Evolutionary conservation across 2,329 filamentous ascomycete species (phyloP).

Genomic region (Hymenoscyphus repandus): DNA sequence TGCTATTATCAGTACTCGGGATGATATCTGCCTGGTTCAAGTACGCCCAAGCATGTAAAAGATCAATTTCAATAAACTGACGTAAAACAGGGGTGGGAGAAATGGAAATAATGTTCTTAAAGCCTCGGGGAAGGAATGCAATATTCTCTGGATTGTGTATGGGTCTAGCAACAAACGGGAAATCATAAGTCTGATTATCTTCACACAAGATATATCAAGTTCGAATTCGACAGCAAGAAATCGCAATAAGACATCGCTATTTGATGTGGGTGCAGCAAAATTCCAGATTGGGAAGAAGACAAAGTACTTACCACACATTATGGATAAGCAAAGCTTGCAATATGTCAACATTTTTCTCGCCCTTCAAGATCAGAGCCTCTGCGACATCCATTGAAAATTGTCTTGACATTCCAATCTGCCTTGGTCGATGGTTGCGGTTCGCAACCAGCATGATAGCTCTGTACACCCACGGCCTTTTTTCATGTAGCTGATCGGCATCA

Average conservation of each 20-base stretch:
- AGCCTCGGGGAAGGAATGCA: no score
- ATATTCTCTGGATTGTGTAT: no score
- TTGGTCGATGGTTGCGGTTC: slow-evolving; percentile 9
- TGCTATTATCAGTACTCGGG: no score
- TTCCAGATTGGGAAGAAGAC: background rate
- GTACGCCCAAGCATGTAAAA: no score
- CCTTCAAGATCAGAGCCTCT: slow-evolving; percentile 15
- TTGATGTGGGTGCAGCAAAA: background rate
- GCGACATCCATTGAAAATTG: slow-evolving; percentile 16
- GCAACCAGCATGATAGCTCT: slow-evolving; percentile 16
- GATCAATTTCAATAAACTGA: no score
- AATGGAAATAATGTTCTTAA: no score
- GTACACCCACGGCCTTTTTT: slow-evolving; percentile 17
- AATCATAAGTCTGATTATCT: no score
- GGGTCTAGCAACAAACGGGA: no score
- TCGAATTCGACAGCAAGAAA: slow-evolving; percentile 12
- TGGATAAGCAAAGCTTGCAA: slow-evolving; percentile 21
- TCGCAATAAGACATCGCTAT: slow-evolving; percentile 7
- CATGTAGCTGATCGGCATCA: slow-evolving; percentile 12
- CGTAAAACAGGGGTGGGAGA: no score
- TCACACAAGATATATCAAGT: no score
- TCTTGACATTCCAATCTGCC: slow-evolving; percentile 15
- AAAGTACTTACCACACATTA: slow-evolving; percentile 19
- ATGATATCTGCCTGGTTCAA: no score
- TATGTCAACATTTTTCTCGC: slow-evolving; percentile 23